Evolutionary conservation across 73 alveolate species (phyloP).

Genomic region (Halteria grandinella): DNA sequence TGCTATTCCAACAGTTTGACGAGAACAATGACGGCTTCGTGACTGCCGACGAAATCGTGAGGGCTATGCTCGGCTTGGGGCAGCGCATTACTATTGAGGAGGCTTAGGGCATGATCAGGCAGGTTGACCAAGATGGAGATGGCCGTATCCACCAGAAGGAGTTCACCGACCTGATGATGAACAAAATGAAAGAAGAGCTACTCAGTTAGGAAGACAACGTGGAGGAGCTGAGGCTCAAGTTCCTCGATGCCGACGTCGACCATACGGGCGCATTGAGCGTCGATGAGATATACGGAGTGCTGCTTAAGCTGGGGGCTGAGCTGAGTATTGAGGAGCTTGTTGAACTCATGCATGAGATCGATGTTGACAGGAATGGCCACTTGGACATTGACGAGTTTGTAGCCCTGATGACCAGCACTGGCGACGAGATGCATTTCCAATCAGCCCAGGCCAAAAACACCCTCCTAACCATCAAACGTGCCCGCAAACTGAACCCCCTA

Average conservation of each 20-base stretch:
- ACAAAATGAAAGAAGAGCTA: constrained; percentile 61
- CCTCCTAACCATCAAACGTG: constrained; percentile 54
- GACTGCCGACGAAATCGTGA: constrained; percentile 30
- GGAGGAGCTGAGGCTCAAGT: constrained; percentile 58
- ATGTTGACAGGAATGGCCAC: constrained; percentile 65
- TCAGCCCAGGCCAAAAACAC: constrained; percentile 24
- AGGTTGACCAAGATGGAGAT: constrained; percentile 51
- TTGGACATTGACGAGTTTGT: constrained; percentile 71
- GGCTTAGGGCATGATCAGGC: constrained; percentile 12
- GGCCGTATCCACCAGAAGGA: constrained; percentile 30
- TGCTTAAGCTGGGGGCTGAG: constrained; percentile 61
- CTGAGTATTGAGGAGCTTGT: constrained; percentile 52
- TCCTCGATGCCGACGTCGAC: constrained; percentile 64
- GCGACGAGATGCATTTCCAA: constrained; percentile 44
- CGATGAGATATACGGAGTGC: constrained; percentile 59
- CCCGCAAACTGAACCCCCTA: constrained; percentile 31
- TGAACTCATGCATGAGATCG: constrained; percentile 69
- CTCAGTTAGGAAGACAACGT: constrained; percentile 51
- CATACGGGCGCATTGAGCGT: constrained; percentile 60
- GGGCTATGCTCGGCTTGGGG: constrained; percentile 37
- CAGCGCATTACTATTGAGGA: constrained; percentile 37
- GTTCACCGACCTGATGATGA: constrained; percentile 52
- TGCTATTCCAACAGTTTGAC: constrained; percentile 51
- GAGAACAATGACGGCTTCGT: constrained; percentile 41
- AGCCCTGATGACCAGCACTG: constrained; percentile 71